phyloP scores from a whole-genome alignment of 495 filamentous ascomycete species.

The Pseudoneurospora amorphoporcata region DNA sequence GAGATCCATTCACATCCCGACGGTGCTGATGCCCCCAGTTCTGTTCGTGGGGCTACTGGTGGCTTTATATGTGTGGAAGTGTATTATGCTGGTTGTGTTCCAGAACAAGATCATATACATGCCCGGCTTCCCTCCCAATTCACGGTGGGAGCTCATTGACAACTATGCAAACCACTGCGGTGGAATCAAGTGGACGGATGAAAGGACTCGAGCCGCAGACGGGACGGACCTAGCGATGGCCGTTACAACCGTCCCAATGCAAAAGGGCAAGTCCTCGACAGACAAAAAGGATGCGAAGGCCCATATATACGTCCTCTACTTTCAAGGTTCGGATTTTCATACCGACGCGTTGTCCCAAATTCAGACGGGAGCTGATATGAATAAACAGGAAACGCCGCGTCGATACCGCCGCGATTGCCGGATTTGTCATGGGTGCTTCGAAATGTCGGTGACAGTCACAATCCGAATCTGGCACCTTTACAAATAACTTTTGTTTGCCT shows the following conservation, averaged over 20 bases:
- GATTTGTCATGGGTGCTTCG: conserved; percentile 48
- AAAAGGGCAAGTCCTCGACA: background rate
- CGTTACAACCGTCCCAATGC: conserved; percentile 31
- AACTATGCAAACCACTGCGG: conserved; percentile 48
- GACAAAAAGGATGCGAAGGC: background rate
- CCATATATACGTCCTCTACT: conserved; percentile 44
- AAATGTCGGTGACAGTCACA: conserved; percentile 25
- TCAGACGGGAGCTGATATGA: conserved; percentile 17
- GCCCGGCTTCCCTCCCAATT: conserved; percentile 55
- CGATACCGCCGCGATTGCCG: conserved; percentile 59
- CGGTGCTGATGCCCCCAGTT: conserved; percentile 50
- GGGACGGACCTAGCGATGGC: conserved; percentile 51
- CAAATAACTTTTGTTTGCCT: conserved; percentile 51
- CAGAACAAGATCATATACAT: conserved; percentile 84
- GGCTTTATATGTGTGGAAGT: conserved; percentile 68
- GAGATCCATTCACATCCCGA: conserved; percentile 37
- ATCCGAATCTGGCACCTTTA: conserved; percentile 5
- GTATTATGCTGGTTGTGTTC: conserved; percentile 66
- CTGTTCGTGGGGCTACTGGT: conserved; percentile 58
- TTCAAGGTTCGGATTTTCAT: conserved; percentile 38
- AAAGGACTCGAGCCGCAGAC: conserved; percentile 43
- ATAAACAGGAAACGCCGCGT: conserved; percentile 50
- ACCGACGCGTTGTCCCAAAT: background rate
- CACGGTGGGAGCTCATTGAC: conserved; percentile 46
- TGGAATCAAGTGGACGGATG: conserved; percentile 54